phyloP scores from a whole-genome alignment of 352 stramenopile genomes.

The Saprolegnia diclina region DNA sequence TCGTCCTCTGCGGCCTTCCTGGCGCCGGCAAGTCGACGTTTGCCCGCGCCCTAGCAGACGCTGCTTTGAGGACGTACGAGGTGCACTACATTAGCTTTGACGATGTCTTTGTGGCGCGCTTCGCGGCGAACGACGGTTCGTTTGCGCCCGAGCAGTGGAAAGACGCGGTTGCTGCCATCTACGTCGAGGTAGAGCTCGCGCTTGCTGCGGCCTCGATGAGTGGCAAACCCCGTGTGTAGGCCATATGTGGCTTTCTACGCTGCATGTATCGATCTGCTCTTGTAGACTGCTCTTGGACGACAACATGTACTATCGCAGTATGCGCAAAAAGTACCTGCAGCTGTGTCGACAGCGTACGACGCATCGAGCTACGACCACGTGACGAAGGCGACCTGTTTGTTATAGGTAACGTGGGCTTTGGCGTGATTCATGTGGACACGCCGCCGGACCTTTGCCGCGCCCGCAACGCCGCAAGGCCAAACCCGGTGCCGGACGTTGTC shows the following conservation, averaged over 20 bases:
- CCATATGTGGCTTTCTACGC: neutral
- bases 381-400: too few relatives aligned
- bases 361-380: too few relatives aligned
- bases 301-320: conserved; percentile 28
- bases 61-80: neutral
- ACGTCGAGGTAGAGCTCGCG: neutral
- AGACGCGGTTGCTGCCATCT: neutral
- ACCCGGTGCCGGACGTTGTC: conserved; percentile 10
- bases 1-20: conserved; percentile 13
- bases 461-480: neutral
- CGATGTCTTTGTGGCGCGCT: neutral
- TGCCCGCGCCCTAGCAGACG: neutral
- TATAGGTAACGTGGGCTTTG: conserved; percentile 13
- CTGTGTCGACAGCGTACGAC: conserved; percentile 16
- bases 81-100: conserved; percentile 15
- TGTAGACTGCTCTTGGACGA: conserved; percentile 25
- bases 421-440: conserved; percentile 17
- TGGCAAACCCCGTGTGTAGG: neutral
- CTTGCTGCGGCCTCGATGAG: neutral
- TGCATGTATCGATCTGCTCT: neutral
- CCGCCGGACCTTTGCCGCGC: neutral
- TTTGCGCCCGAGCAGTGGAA: neutral
- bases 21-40: conserved; percentile 22
- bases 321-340: conserved; percentile 23
- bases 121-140: neutral